phyloP scores from a whole-genome alignment of 352 stramenopile species.

The Phytophthora uliginosa region DNA sequence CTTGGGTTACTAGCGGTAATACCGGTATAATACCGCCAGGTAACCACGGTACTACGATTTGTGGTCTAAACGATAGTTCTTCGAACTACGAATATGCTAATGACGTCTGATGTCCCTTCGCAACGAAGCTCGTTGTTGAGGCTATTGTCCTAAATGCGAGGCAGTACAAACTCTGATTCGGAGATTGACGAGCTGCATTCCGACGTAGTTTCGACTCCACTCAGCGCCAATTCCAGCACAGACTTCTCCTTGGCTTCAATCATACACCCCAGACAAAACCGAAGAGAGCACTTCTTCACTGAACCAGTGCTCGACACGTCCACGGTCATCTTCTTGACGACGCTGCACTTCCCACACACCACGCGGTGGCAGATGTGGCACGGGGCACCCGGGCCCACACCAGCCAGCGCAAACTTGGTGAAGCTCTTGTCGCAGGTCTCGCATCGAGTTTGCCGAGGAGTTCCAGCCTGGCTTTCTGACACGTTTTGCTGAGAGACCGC shows the following conservation, averaged over 20 bases:
- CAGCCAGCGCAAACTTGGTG: background rate
- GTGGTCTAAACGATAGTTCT: no score
- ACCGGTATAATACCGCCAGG: no score
- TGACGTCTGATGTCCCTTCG: background rate
- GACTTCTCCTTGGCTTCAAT: background rate
- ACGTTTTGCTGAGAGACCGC: background rate
- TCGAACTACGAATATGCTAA: no score
- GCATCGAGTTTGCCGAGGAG: background rate
- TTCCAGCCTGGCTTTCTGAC: background rate
- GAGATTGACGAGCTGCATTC: background rate
- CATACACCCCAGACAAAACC: background rate
- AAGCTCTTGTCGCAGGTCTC: background rate
- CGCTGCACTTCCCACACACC: background rate
- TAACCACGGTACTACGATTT: no score
- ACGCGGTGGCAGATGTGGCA: conserved; percentile 1
- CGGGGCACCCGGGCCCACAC: background rate
- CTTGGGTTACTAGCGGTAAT: no score
- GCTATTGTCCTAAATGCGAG: background rate
- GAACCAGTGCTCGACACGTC: background rate
- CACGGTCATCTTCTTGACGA: conserved; percentile 2
- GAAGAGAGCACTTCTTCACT: background rate
- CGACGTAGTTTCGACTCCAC: conserved; percentile 1
- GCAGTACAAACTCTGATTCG: background rate
- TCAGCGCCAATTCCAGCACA: background rate
- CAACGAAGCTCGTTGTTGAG: background rate